Base-by-base conservation (phyloP, 208 protist species). In the Crithidia thermophila region DNA sequence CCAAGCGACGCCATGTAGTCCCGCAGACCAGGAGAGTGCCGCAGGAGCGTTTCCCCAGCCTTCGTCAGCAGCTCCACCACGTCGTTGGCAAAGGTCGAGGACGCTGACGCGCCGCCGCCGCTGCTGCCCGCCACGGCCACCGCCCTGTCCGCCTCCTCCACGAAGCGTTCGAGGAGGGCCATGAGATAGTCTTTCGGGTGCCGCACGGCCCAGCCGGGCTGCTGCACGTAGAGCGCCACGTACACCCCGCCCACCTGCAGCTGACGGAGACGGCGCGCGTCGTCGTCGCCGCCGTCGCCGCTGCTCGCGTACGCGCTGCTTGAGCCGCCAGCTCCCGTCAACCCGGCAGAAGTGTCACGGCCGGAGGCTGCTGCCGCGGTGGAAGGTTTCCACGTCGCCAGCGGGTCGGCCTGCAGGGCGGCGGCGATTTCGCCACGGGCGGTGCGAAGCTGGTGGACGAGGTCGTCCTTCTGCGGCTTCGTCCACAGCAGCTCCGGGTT, bases 401-500 rank as follows among this genome's bases (percentile, higher is more conserved):
- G 65, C 27, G 79, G 79, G 56, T 86, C 76, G 3, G 42, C 14
- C 34, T 55, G 21, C 7, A 94, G 60, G 21, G 63, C 27, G 0
- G 25, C 20, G 11, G 85, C 70, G 34, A 95, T 79, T 45, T 79
- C 47, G 8, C 39, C 49, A 18, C 75, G 67, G 37, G 65, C 74
- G 0, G 16, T 50, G 28, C 23, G 42, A 49, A 85, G 66, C 23
- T 33, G 47, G 6, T 67, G 58, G 3, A 91, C 62, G 27, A 91
- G 85, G 40, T 70, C 59, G n/a, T 76, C 75, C 45, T 87, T 78
- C 8, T 83, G 83, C 57, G 78, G 74, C 49, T 84, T 84, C 16
- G 78, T 97, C 96, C 97, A 98, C 14, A 98, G 81, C 7, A 98
- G 77, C 67, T 98, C 94, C 7, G 97, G 96, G 47, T 88, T 98